Percentiles rank a stretch among this genome's conserved stretches.
phyloP scores from a whole-genome alignment of 306 rosid genomes.

The Trichosanthes truncata region DNA sequence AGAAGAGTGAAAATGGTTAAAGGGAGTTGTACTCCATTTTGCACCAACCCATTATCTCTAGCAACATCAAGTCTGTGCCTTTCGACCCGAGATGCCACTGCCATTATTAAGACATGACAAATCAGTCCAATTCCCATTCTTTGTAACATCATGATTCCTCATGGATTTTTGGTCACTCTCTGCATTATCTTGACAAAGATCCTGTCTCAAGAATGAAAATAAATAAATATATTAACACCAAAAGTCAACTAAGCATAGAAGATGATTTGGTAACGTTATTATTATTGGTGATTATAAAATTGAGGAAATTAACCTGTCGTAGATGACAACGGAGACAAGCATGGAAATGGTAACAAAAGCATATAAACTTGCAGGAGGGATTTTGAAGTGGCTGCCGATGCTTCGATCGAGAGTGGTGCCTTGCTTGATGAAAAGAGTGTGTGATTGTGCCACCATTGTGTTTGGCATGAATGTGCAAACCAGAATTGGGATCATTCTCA shows the following conservation, averaged over 20 bases:
- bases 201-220: too few relatives aligned
- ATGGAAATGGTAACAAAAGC: slow-evolving; percentile 62
- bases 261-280: background rate
- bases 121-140: too few relatives aligned
- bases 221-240: too few relatives aligned
- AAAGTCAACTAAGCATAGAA: background rate
- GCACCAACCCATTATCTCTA: too few relatives aligned
- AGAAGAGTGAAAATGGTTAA: too few relatives aligned
- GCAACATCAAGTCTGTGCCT: too few relatives aligned
- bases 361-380: slow-evolving; percentile 71
- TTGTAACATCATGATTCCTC: too few relatives aligned
- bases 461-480: slow-evolving; percentile 59
- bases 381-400: slow-evolving; percentile 41
- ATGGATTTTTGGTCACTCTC: too few relatives aligned
- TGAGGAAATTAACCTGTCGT: slow-evolving; percentile 29
- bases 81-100: too few relatives aligned
- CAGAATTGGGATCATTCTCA: slow-evolving; percentile 63
- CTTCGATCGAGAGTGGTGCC: slow-evolving; percentile 69
- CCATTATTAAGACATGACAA: too few relatives aligned
- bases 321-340: slow-evolving; percentile 61
- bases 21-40: too few relatives aligned
- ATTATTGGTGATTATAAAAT: background rate
- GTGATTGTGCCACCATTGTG: slow-evolving; percentile 56
- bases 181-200: too few relatives aligned
- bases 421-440: slow-evolving; percentile 77